Percentiles rank a stretch among this genome's conserved stretches.
Conservation (phyloP, 345 rosid species). For the Linum usitatissimum region DNA sequence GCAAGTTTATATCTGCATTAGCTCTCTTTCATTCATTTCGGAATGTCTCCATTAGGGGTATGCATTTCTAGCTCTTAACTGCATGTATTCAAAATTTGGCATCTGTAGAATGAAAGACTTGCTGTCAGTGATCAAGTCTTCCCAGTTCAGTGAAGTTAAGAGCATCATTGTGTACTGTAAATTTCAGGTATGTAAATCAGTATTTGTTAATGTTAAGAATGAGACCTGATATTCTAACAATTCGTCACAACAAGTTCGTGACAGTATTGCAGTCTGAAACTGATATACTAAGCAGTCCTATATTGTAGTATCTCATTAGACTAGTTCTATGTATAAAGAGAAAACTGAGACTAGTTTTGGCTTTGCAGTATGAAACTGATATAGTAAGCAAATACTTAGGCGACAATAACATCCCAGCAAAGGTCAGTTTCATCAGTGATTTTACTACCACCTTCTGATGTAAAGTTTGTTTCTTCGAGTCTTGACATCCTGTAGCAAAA, state of each 20-base stretch:
- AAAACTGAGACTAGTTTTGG: constrained; percentile 11
- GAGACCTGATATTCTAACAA: not conserved
- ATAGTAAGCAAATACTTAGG: constrained; percentile 64
- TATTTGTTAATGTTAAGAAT: not conserved
- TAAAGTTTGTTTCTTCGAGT: not conserved
- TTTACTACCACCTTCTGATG: not conserved
- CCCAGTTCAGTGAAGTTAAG: constrained; percentile 45
- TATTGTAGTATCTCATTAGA: not conserved
- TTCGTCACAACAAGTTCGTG: not conserved
- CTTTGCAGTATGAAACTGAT: constrained; percentile 77
- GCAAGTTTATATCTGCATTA: constrained; percentile 26
- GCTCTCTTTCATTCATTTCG: not conserved
- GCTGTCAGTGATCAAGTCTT: constrained; percentile 52
- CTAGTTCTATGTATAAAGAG: not conserved
- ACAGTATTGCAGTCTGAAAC: not conserved
- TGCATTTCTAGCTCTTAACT: constrained; percentile 4
- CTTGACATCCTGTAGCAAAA: not conserved
- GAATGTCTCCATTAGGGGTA: not conserved
- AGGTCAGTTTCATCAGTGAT: constrained; percentile 33
- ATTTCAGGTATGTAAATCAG: constrained; percentile 52
- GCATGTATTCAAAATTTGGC: constrained; percentile 11
- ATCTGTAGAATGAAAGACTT: constrained; percentile 72
- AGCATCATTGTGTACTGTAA: constrained; percentile 94
- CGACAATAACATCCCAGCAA: constrained; percentile 64
- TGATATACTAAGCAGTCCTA: not conserved